Evolutionary conservation across 1,139 yeast genomes (phyloP), one percentile per base, ranked within the genome.

Genomic region (Nakaseomyces uthaithaninus): DNA sequence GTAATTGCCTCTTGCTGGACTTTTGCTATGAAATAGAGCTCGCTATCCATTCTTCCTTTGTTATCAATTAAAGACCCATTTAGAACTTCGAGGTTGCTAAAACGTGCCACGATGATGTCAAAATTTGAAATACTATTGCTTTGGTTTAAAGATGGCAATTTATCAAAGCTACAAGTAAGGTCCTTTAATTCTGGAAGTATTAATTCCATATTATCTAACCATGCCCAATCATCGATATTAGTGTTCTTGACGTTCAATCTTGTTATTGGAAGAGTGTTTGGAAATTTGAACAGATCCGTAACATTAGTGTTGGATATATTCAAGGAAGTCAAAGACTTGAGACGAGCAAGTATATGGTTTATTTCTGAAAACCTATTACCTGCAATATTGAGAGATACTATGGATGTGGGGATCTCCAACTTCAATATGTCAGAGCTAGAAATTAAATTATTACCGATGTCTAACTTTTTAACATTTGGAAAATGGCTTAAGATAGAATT

Each of bases 1-100:
- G 43, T 40, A 33, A 62, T 54, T 7, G 52, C 49, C 0, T 66
- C 65, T 15, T 58, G 53, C 11, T 54, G 57, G 0, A 80, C 76
- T 47, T 69, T 69, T 2, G 78, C 69, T 25, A 81, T 65, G 48
- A 81, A 78, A 52, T 73, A 84, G 3, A 83, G 56, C 52, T 85
- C 94, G 0, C 33, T 80, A 47, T 80, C 82, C 2, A 47, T 48
- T 22, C 86, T 66, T 42, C 79, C 82, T 2, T 63, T 68, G 1
- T 43, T 43, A 1, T 64, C 54, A 6, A 84, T 60, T 0, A 38
- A 37, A 1, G 75, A 67, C 1, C 94, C 94, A 51, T 86, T 77
- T 14, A 86, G 57, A 18, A 63, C 63, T 2, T 41, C 33, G 0
- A 79, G 39, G 0, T 48, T 43, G 1, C 56, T 55, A 9, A 77